A percentile compares a stretch with the other conserved stretches of the same genome.
Evolutionary conservation across 768 basidiomycete species (phyloP).

Genomic region (Infundibulicybe gibba): DNA sequence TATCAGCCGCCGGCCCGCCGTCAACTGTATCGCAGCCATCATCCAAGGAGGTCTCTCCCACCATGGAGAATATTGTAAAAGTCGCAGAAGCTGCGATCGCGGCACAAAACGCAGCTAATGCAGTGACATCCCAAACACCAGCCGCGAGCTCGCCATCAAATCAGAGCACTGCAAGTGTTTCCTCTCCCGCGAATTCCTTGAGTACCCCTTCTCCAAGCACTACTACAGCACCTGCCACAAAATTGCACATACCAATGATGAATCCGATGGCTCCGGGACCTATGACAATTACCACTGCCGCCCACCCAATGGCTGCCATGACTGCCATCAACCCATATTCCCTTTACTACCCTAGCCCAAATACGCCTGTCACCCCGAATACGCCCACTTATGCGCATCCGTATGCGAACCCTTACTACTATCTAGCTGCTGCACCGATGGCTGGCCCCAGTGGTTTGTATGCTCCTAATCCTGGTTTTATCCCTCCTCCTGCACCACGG

Average conservation of each 20-base stretch:
- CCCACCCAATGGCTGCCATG: constrained; percentile 4
- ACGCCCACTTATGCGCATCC: constrained; percentile 28
- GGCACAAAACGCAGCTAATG: constrained; percentile 20
- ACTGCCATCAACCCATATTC: constrained; percentile 36
- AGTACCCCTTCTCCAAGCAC: constrained; percentile 4
- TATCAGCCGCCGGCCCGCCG: no score
- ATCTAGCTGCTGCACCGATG: constrained; percentile 33
- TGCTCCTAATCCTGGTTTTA: constrained; percentile 24
- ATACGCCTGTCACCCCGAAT: constrained; percentile 32
- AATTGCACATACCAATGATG: constrained; percentile 8
- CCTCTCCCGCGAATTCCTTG: neutral
- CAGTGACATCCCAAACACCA: constrained; percentile 2
- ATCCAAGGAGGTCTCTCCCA: constrained; percentile 13
- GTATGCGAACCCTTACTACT: constrained; percentile 41
- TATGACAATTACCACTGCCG: constrained; percentile 7
- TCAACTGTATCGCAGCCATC: no score
- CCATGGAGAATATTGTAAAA: constrained; percentile 31
- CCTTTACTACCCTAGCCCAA: constrained; percentile 34
- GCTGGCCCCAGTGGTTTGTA: constrained; percentile 33
- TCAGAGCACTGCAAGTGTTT: neutral
- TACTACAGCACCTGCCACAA: constrained; percentile 14
- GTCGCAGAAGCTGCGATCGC: constrained; percentile 34
- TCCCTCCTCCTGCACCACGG: constrained; percentile 13
- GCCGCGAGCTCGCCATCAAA: constrained; percentile 5
- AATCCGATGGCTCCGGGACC: constrained; percentile 17